Conservation (phyloP, 1,284 basidiomycete genomes). For the Jaminaea rosea region DNA sequence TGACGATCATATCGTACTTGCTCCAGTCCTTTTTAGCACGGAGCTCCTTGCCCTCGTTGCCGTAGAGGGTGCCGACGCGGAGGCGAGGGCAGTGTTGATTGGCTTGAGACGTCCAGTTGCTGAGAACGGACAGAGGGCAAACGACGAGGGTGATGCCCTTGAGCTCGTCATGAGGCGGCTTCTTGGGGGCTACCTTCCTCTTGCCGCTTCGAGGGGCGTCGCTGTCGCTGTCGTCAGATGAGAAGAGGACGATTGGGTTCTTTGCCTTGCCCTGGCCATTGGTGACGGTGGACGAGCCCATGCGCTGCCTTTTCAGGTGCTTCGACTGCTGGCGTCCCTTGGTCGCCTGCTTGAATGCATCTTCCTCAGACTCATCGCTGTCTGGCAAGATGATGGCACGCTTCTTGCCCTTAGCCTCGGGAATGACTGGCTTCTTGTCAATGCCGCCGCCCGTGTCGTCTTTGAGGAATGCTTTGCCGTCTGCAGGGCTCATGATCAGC, state of each 20-base stretch:
- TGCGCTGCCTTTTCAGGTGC: neutral
- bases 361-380: too few relatives aligned
- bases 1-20: conserved; percentile 72
- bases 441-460: neutral
- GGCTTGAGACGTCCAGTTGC: conserved; percentile 80
- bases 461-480: conserved; percentile 1
- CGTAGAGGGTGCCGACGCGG: conserved; percentile 56
- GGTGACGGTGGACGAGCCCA: too few relatives aligned
- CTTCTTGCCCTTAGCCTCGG: neutral
- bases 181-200: neutral
- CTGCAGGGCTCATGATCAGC: neutral
- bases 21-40: neutral
- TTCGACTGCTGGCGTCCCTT: too few relatives aligned
- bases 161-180: too few relatives aligned
- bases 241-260: neutral
- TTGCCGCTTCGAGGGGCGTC: neutral
- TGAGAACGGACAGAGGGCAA: conserved; percentile 72
- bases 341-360: too few relatives aligned
- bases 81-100: conserved; percentile 49
- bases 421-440: neutral
- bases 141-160: conserved; percentile 53
- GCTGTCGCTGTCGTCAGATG: neutral
- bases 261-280: too few relatives aligned
- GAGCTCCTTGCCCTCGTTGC: conserved; percentile 56
- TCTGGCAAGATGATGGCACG: neutral